Base-by-base conservation (phyloP, 805 yeast genomes). In the Komagataella populi region DNA sequence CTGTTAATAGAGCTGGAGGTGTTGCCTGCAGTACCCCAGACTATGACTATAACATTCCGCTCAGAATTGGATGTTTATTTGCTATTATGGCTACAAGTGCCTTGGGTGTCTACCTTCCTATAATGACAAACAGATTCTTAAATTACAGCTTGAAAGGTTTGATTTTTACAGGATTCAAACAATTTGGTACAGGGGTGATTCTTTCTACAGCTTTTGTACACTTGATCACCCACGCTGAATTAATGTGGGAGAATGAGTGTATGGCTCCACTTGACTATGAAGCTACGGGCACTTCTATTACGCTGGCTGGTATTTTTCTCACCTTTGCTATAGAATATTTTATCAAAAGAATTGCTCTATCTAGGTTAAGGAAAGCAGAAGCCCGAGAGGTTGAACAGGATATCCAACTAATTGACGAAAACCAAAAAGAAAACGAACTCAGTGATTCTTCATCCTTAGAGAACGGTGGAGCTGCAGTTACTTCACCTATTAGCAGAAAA, bases 151-250 rank as follows among this genome's bases (percentile, higher is more conserved):
- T 44, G 23, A 20, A 8, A 2, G 23, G 23, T 7, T 14, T 44
- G 20, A 17, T 44, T 18, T 44, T 20, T 14, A 44, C 23, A 2
- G 23, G 20, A 8, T 17, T 44, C 23, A 44, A n/a, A 8, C 46
- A 44, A 14, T 83, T 83, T 58, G 91, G 91, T 57, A 74, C 87
- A 4, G 91, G 91, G 50, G 90, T 84, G 48, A 84, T 84, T 57
- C 70, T 84, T 2, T 84, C 90, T 7, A 84, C 91, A 5, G 87
- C 88, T 0, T 84, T 81, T 57, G 75, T 84, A 53, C 91, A 84
- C 65, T 64, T 83, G 51, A 67, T 83, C 58, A 71, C 71, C 51
- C 83, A 82, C 2, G 84, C 83, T 12, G 46, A 44, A n/a, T 58
- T 70, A 50, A 81, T 78, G 20, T 70, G 76, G 2, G 67, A 81